These are phyloP conservation scores for Talaromyces pinophilus DNA, from an alignment of 2,329 filamentous ascomycete species.

Conservation along the genomic window DNA sequence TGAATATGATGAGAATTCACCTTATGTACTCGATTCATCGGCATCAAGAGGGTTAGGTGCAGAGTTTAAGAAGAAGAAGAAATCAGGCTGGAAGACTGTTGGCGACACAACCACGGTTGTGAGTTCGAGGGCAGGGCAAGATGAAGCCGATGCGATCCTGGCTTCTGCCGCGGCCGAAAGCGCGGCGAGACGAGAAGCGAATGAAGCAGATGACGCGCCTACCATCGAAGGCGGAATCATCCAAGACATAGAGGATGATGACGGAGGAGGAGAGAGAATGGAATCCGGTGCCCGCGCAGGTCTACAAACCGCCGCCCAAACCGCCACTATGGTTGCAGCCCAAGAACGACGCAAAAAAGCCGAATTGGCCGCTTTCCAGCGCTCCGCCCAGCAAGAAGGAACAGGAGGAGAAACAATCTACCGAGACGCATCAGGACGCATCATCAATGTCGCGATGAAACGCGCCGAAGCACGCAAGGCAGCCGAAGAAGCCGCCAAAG, in stretches of 20 bases:
- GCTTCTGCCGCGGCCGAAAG: constrained; percentile 69
- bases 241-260: constrained; percentile 34
- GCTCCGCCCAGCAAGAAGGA: constrained; percentile 34
- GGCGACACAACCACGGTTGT: background rate
- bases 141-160: constrained; percentile 77
- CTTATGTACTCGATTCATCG: constrained; percentile 30
- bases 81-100: constrained; percentile 49
- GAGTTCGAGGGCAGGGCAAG: constrained; percentile 48
- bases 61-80: constrained; percentile 74
- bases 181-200: constrained; percentile 51
- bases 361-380: constrained; percentile 42
- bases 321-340: constrained; percentile 68
- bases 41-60: constrained; percentile 28
- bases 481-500: constrained; percentile 67
- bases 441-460: constrained; percentile 90
- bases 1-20: constrained; percentile 41
- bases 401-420: constrained; percentile 75
- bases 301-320: constrained; percentile 78
- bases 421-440: constrained; percentile 88
- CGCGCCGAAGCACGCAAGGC: constrained; percentile 81
- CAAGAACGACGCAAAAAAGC: constrained; percentile 59
- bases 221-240: constrained; percentile 38
- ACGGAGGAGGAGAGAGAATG: constrained; percentile 61
- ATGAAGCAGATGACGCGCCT: constrained; percentile 53
- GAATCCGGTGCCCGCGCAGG: constrained; percentile 85